A percentile compares a stretch with the other conserved stretches of the same genome.
Conservation (phyloP, 495 filamentous ascomycete genomes). For the Penicillium turbatum region DNA sequence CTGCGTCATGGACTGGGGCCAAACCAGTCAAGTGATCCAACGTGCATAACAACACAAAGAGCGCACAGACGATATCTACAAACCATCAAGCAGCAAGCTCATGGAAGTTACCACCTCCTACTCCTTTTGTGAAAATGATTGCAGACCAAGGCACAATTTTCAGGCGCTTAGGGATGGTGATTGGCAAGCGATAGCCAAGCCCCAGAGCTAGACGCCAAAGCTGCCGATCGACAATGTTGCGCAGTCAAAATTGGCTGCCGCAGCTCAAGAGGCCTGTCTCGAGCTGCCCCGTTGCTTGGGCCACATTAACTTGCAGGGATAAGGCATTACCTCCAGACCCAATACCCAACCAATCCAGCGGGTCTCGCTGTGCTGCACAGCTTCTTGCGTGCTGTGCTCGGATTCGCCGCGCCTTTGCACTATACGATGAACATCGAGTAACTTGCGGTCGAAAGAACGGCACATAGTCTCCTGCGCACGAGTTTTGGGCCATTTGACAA, state of each 20-base stretch:
- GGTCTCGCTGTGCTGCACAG: conserved; percentile 20
- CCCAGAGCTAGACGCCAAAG: conserved; percentile 18
- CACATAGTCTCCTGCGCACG: conserved; percentile 20
- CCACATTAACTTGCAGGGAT: conserved; percentile 12
- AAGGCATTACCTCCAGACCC: conserved; percentile 13
- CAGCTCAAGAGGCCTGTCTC: not conserved
- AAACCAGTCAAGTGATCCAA: conserved; percentile 17
- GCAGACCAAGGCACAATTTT: conserved; percentile 14
- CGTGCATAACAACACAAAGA: not conserved
- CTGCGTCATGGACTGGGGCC: conserved; percentile 17
- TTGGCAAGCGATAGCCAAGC: conserved; percentile 17
- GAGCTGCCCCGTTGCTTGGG: conserved; percentile 5
- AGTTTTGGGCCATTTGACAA: conserved; percentile 1
- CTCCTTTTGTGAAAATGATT: not conserved
- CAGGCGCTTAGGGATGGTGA: conserved; percentile 21
- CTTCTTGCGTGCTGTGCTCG: conserved; percentile 1
- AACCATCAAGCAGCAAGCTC: not conserved
- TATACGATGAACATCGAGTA: conserved; percentile 11
- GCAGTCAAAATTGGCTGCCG: conserved; percentile 5
- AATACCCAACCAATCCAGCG: conserved; percentile 17
- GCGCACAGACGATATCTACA: conserved; percentile 16
- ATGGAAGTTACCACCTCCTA: not conserved
- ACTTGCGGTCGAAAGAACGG: conserved; percentile 10
- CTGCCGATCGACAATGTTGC: conserved; percentile 15
- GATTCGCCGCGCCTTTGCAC: conserved; percentile 17